Percentiles rank a stretch among this genome's conserved stretches.
phyloP scores from a whole-genome alignment of 202 grass and related monocot genomes.

The Cymbopogon flexuosus region DNA sequence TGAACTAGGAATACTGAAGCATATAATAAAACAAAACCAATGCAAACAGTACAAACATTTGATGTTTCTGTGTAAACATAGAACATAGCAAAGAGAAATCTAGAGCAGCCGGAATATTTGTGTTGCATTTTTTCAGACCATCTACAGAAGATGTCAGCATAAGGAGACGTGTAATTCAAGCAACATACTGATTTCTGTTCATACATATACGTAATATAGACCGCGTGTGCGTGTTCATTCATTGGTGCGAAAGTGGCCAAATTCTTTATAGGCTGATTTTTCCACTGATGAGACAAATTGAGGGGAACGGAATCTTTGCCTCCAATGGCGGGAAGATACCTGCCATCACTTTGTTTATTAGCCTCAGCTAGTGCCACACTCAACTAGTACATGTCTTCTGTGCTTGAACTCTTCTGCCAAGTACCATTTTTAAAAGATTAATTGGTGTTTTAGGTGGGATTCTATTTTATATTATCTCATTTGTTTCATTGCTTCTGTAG shows the following conservation, averaged over 20 bases:
- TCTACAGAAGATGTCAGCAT: neutral
- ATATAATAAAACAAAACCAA: neutral
- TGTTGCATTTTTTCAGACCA: constrained; percentile 8
- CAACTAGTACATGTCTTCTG: constrained; percentile 39
- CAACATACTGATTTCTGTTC: neutral
- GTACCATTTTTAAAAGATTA: constrained; percentile 32
- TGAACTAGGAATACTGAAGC: neutral
- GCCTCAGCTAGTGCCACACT: constrained; percentile 22
- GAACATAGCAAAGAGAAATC: neutral
- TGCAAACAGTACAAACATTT: neutral
- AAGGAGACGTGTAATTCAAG: neutral
- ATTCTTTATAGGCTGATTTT: constrained; percentile 18
- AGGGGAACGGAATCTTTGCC: constrained; percentile 44
- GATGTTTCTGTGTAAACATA: neutral
- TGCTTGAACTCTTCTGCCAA: constrained; percentile 43
- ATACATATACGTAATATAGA: constrained; percentile 27
- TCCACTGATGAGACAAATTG: constrained; percentile 49
- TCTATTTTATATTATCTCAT: constrained; percentile 34
- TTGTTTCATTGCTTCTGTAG: constrained; percentile 15
- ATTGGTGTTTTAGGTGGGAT: constrained; percentile 33
- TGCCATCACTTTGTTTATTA: constrained; percentile 32
- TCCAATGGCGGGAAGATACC: constrained; percentile 38
- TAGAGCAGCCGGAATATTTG: neutral
- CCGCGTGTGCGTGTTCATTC: neutral
- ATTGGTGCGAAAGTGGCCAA: neutral